Conservation (phyloP, 176 grass and related monocot species). For the Rhipidocladum racemiflorum region DNA sequence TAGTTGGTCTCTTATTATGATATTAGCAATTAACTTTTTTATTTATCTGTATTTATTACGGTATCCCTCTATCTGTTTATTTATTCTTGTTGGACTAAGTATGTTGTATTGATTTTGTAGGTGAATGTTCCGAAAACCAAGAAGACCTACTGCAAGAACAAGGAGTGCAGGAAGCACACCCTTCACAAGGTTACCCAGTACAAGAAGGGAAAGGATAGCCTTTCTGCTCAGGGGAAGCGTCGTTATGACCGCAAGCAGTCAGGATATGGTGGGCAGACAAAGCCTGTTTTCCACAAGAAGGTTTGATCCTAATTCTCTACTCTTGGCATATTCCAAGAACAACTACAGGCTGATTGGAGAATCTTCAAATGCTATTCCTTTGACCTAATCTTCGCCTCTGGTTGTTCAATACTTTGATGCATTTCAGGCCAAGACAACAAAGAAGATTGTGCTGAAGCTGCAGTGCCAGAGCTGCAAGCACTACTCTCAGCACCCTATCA, state of each 20-base stretch:
- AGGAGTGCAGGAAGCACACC: conserved; percentile 78
- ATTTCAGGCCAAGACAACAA: conserved; percentile 83
- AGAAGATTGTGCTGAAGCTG: conserved; percentile 91
- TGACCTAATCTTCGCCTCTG: neutral
- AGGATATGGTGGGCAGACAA: conserved; percentile 90
- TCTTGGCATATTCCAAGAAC: neutral
- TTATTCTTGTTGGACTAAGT: neutral
- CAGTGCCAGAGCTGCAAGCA: conserved; percentile 93
- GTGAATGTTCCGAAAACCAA: conserved; percentile 81
- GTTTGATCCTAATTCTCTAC: conserved; percentile 12
- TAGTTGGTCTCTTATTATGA: neutral
- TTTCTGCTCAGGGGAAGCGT: conserved; percentile 73
- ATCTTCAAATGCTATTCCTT: neutral
- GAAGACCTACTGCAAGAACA: conserved; percentile 92
- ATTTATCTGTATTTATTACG: neutral
- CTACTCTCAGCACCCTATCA: conserved; percentile 71
- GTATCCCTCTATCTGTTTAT: neutral
- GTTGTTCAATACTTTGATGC: neutral
- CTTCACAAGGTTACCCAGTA: conserved; percentile 88
- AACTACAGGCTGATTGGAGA: neutral
- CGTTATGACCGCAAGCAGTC: conserved; percentile 76
- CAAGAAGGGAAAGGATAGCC: conserved; percentile 88
- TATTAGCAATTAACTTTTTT: neutral
- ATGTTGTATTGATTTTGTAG: conserved; percentile 22
- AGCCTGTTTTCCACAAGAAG: conserved; percentile 98